Conservation (phyloP, 352 stramenopile species). For the Phytophthora fragariaefolia region DNA sequence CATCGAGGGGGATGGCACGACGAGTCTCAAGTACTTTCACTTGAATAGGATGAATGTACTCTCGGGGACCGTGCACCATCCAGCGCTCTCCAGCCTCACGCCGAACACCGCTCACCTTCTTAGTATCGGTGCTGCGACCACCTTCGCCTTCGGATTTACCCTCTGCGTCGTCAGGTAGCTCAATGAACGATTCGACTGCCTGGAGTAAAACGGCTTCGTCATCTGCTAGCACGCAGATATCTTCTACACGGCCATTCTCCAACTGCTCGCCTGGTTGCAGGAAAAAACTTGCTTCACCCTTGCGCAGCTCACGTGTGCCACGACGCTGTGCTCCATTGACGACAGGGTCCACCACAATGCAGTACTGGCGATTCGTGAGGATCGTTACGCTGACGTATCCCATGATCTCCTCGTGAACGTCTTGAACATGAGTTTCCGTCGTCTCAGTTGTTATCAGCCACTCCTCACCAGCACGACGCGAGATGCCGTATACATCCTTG, state of each 20-base stretch:
- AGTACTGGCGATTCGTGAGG: constrained; percentile 85
- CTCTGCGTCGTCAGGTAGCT: constrained; percentile 34
- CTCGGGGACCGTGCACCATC: constrained; percentile 82
- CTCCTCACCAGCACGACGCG: constrained; percentile 79
- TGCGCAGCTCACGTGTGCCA: constrained; percentile 74
- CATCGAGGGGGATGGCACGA: constrained; percentile 76
- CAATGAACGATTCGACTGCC: constrained; percentile 68
- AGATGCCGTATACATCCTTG: constrained; percentile 73
- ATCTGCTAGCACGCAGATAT: constrained; percentile 74
- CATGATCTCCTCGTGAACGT: constrained; percentile 80
- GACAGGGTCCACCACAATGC: constrained; percentile 76
- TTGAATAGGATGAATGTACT: constrained; percentile 83
- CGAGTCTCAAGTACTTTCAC: constrained; percentile 82
- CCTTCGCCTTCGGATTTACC: constrained; percentile 30
- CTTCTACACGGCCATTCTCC: constrained; percentile 65
- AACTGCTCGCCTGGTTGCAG: constrained; percentile 66
- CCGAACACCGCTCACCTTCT: constrained; percentile 36
- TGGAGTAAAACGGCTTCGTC: constrained; percentile 84
- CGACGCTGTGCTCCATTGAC: constrained; percentile 71
- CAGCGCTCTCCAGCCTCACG: constrained; percentile 75
- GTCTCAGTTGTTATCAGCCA: constrained; percentile 81
- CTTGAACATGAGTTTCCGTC: constrained; percentile 76
- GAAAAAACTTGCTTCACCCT: constrained; percentile 81
- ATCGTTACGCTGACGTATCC: constrained; percentile 66
- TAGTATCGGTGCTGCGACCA: neutral